Percentiles rank a stretch among this genome's conserved stretches.
phyloP scores from a whole-genome alignment of 2,329 filamentous ascomycete species.

The Pseudonectria buxi region DNA sequence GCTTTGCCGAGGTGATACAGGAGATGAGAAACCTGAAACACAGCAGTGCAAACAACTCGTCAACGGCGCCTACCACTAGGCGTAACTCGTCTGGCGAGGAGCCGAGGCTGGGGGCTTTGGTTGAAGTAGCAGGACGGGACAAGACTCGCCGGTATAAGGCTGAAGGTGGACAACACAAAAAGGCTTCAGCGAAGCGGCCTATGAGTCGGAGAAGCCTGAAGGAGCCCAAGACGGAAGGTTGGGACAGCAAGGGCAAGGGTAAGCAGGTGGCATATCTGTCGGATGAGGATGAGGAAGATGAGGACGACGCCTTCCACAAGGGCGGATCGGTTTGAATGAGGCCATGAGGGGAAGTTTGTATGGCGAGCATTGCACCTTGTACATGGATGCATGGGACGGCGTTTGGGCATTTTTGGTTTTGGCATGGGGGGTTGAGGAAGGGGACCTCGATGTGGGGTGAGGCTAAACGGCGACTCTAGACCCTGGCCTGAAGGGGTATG shows the following conservation, averaged over 20 bases:
- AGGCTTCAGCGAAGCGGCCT: constrained; percentile 26
- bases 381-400: constrained; percentile 14
- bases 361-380: constrained; percentile 6
- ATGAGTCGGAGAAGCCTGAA: constrained; percentile 36
- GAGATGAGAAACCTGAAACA: constrained; percentile 64
- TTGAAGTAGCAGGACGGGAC: constrained; percentile 30
- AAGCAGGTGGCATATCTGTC: constrained; percentile 37
- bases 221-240: constrained; percentile 29
- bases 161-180: constrained; percentile 19
- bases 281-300: constrained; percentile 28
- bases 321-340: constrained; percentile 37
- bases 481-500: neutral
- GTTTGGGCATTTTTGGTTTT: constrained; percentile 9
- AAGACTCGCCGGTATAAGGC: constrained; percentile 19
- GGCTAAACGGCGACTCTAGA: neutral
- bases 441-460: neutral
- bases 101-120: constrained; percentile 19
- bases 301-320: constrained; percentile 23
- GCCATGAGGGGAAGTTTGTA: constrained; percentile 9
- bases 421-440: neutral
- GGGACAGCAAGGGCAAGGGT: constrained; percentile 36
- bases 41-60: constrained; percentile 17
- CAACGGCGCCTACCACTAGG: constrained; percentile 40
- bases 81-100: constrained; percentile 46
- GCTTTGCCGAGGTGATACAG: constrained; percentile 77